A percentile compares a stretch with the other conserved stretches of the same genome.
Conservation (phyloP, 768 basidiomycete genomes). For the Rubroboletus pulcherrimus region DNA sequence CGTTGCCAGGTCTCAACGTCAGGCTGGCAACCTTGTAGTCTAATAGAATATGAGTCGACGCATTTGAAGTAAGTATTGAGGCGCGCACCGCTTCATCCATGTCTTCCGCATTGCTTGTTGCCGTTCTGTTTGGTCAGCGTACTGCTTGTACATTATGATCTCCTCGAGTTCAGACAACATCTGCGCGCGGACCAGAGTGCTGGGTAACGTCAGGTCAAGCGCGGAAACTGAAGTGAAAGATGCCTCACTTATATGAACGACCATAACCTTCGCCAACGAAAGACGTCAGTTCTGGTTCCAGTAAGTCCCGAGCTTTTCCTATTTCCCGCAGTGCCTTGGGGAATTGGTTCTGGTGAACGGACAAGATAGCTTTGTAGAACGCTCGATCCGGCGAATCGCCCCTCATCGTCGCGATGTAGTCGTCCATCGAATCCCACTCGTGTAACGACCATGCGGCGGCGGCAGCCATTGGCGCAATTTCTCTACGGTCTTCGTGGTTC, state of each 20-base stretch:
- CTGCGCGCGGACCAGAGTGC: slow-evolving; percentile 95
- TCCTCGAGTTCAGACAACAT: slow-evolving; percentile 98
- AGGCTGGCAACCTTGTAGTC: slow-evolving; percentile 92
- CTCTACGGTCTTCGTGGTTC: slow-evolving; percentile 75
- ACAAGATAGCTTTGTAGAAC: slow-evolving; percentile 94
- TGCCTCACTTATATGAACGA: slow-evolving; percentile 89
- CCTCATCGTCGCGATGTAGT: slow-evolving; percentile 93
- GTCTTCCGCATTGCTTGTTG: slow-evolving; percentile 88
- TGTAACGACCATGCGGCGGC: slow-evolving; percentile 96
- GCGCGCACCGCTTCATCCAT: slow-evolving; percentile 88
- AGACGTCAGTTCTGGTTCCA: slow-evolving; percentile 87
- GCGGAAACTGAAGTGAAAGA: neutral
- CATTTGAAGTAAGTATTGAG: neutral
- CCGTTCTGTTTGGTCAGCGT: slow-evolving; percentile 90
- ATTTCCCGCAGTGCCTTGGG: slow-evolving; percentile 87
- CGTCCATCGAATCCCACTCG: slow-evolving; percentile 98
- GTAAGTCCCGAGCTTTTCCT: slow-evolving; percentile 84
- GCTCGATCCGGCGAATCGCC: slow-evolving; percentile 88
- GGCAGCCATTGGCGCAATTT: slow-evolving; percentile 95
- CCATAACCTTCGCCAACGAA: slow-evolving; percentile 96
- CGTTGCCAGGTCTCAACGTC: slow-evolving; percentile 99
- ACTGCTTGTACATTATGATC: slow-evolving; percentile 93
- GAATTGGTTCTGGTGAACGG: slow-evolving; percentile 96
- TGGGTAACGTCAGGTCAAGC: slow-evolving; percentile 31
- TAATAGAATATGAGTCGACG: slow-evolving; percentile 27